Conservation (phyloP, 495 filamentous ascomycete genomes). For the Saxophila tyrrhenica region DNA sequence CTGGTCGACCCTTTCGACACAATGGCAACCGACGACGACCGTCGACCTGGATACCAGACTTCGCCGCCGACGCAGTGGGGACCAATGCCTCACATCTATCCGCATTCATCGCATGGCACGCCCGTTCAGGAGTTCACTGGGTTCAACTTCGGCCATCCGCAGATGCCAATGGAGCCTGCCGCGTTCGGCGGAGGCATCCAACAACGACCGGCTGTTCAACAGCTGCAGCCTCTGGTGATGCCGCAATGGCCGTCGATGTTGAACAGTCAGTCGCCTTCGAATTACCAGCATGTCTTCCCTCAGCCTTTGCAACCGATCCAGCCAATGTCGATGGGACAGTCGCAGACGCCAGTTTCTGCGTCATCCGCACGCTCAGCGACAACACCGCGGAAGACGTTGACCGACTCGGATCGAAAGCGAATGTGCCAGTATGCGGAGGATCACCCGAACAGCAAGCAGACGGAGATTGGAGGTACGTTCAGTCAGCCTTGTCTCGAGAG, state of each 20-base stretch:
- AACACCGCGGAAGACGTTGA: slow-evolving; percentile 78
- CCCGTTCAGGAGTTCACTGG: slow-evolving; percentile 36
- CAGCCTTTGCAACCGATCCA: slow-evolving; percentile 26
- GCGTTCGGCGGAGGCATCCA: slow-evolving; percentile 28
- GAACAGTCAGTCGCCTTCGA: slow-evolving; percentile 32
- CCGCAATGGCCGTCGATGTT: slow-evolving; percentile 45
- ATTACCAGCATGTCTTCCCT: slow-evolving; percentile 26
- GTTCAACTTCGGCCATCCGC: slow-evolving; percentile 32
- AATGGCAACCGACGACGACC: slow-evolving; percentile 15
- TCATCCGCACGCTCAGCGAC: slow-evolving; percentile 36
- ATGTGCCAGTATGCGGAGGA: slow-evolving; percentile 97
- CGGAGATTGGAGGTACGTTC: slow-evolving; percentile 80
- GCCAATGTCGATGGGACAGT: slow-evolving; percentile 28
- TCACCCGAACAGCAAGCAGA: slow-evolving; percentile 90
- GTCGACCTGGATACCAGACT: slow-evolving; percentile 3
- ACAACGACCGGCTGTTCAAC: slow-evolving; percentile 31
- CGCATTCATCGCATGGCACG: slow-evolving; percentile 30
- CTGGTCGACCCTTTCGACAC: neutral
- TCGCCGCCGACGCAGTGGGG: slow-evolving; percentile 13
- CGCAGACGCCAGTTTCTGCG: slow-evolving; percentile 34
- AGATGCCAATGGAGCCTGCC: slow-evolving; percentile 32
- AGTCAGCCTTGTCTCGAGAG: slow-evolving; percentile 13
- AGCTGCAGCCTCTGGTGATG: slow-evolving; percentile 39
- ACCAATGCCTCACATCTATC: slow-evolving; percentile 15
- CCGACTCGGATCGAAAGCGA: slow-evolving; percentile 76